These are phyloP conservation scores for Bipolaris victoriae DNA, from an alignment of 2,329 filamentous ascomycete species.

Conservation along the genomic window DNA sequence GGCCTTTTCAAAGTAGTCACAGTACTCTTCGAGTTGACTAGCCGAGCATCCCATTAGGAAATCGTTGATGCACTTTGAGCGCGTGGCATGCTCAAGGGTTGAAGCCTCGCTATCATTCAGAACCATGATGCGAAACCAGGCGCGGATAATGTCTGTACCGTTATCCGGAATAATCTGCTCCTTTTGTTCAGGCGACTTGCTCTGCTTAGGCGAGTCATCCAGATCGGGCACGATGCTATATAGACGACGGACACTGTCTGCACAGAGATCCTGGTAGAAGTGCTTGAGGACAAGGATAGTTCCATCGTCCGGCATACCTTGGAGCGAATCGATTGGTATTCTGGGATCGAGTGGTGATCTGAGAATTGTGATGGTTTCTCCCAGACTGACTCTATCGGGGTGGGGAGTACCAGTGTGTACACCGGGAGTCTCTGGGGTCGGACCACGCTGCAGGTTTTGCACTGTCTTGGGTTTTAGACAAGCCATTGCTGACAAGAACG, in stretches of 20 bases:
- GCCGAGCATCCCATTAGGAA: slow-evolving; percentile 34
- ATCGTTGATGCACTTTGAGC: slow-evolving; percentile 29
- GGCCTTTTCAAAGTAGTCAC: slow-evolving; percentile 40
- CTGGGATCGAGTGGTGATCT: slow-evolving; percentile 30
- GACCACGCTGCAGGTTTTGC: not conserved
- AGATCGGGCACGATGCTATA: slow-evolving; percentile 38
- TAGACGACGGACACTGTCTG: slow-evolving; percentile 26
- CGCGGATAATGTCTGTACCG: slow-evolving; percentile 33
- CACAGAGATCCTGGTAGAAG: slow-evolving; percentile 35
- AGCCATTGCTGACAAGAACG: too few species aligned
- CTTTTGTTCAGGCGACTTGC: slow-evolving; percentile 8
- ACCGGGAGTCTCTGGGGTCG: slow-evolving; percentile 4
- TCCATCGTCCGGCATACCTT: slow-evolving; percentile 33
- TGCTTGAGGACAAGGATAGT: slow-evolving; percentile 37
- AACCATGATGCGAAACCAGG: slow-evolving; percentile 42
- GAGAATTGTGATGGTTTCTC: slow-evolving; percentile 26
- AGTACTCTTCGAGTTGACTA: slow-evolving; percentile 36
- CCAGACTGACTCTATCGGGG: not conserved
- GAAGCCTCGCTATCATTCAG: slow-evolving; percentile 38
- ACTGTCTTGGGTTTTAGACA: not conserved
- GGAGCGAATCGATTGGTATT: slow-evolving; percentile 29
- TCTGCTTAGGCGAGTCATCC: slow-evolving; percentile 12
- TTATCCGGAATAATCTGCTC: slow-evolving; percentile 15
- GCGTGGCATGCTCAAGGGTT: slow-evolving; percentile 30
- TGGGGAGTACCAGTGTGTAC: not conserved